phyloP scores from a whole-genome alignment of 2,329 filamentous ascomycete species.

The Cryphonectria japonica region DNA sequence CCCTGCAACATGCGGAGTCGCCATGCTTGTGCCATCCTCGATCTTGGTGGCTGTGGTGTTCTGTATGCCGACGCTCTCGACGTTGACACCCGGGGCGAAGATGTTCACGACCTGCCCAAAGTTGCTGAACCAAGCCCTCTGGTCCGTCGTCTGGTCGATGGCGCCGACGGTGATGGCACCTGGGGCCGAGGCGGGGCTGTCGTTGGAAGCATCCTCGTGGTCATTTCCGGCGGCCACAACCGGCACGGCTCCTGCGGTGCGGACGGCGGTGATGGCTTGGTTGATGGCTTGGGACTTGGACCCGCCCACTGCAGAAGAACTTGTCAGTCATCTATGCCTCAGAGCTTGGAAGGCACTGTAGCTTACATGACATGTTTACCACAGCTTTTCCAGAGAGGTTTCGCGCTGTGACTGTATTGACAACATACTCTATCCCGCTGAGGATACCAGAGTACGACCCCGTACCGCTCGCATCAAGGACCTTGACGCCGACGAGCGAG shows the following conservation, averaged over 20 bases:
- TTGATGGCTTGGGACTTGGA: slow-evolving; percentile 55
- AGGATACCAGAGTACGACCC: slow-evolving; percentile 59
- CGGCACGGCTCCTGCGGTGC: slow-evolving; percentile 56
- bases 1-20: slow-evolving; percentile 69
- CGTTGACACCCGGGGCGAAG: slow-evolving; percentile 59
- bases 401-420: slow-evolving; percentile 48
- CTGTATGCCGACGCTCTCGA: slow-evolving; percentile 57
- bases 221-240: slow-evolving; percentile 67
- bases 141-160: slow-evolving; percentile 55
- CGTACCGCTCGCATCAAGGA: slow-evolving; percentile 54
- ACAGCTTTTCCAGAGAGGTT: slow-evolving; percentile 56
- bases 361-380: slow-evolving; percentile 62
- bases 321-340: not conserved
- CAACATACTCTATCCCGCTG: slow-evolving; percentile 62
- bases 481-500: slow-evolving; percentile 62
- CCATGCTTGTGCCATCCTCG: slow-evolving; percentile 65
- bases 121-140: slow-evolving; percentile 60
- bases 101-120: slow-evolving; percentile 58
- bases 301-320: slow-evolving; percentile 48
- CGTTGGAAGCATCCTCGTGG: slow-evolving; percentile 52
- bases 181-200: slow-evolving; percentile 59
- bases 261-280: slow-evolving; percentile 55
- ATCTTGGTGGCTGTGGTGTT: slow-evolving; percentile 48
- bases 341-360: too few relatives aligned
- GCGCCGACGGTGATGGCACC: slow-evolving; percentile 64